These are phyloP conservation scores for Tricholoma hemisulphureum DNA, from an alignment of 768 basidiomycete genomes.

Conservation along the genomic window DNA sequence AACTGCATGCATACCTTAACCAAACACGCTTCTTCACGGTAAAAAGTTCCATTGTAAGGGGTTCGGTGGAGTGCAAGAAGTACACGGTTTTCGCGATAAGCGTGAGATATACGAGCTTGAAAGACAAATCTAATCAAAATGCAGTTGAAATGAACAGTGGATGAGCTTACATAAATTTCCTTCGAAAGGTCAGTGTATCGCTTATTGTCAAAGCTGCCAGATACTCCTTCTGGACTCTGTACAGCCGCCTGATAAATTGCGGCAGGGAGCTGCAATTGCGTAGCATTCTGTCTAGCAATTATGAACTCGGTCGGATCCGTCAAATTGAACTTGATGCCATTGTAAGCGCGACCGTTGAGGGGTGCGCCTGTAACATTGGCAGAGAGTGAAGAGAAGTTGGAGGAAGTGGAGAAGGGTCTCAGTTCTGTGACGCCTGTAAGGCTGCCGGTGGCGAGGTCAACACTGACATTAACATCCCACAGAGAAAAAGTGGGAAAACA, in stretches of 20 bases:
- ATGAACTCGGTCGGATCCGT: constrained; percentile 41
- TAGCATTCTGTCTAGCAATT: constrained; percentile 38
- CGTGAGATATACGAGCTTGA: constrained; percentile 45
- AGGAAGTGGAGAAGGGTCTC: constrained; percentile 35
- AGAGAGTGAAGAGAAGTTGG: constrained; percentile 39
- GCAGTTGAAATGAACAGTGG: constrained; percentile 4
- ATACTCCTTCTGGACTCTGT: constrained; percentile 38
- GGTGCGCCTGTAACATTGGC: constrained; percentile 46
- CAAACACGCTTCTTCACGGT: constrained; percentile 47
- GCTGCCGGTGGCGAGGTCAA: constrained; percentile 45
- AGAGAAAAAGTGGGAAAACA: constrained; percentile 46
- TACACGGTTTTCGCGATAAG: constrained; percentile 52
- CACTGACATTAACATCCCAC: constrained; percentile 44
- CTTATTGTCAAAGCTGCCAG: constrained; percentile 36
- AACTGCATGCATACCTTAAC: constrained; percentile 39
- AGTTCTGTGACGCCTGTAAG: constrained; percentile 41
- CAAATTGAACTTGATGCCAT: constrained; percentile 52
- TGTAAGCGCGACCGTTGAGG: constrained; percentile 48
- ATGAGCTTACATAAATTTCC: constrained; percentile 52
- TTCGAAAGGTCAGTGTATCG: constrained; percentile 38
- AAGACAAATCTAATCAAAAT: not conserved
- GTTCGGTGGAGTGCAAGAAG: constrained; percentile 38
- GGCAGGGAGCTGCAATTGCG: constrained; percentile 49
- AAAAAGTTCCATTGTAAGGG: constrained; percentile 39
- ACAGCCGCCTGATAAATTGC: constrained; percentile 49